phyloP scores from a whole-genome alignment of 495 filamentous ascomycete species.

The Penicillium cinerascens region DNA sequence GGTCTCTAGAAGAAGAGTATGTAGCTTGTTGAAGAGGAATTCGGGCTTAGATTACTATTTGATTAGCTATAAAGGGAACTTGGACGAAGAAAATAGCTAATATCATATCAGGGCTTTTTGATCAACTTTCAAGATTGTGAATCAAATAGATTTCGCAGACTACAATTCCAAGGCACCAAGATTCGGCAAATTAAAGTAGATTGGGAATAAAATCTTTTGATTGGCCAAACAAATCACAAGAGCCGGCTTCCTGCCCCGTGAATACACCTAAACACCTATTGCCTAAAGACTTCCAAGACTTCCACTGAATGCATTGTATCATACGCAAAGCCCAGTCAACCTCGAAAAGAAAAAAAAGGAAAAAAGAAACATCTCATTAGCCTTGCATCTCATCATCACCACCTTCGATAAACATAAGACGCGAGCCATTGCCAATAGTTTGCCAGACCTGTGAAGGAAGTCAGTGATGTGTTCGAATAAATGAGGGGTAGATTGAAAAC shows the following conservation, averaged over 20 bases:
- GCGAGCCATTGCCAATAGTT: conserved; percentile 78
- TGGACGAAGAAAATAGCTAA: no score
- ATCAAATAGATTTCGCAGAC: neutral
- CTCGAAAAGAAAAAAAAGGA: conserved; percentile 9
- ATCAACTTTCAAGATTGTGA: no score
- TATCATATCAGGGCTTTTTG: no score
- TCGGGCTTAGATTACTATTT: no score
- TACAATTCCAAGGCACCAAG: neutral
- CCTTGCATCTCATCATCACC: conserved; percentile 57
- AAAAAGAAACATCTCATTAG: conserved; percentile 17
- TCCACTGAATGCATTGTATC: conserved; percentile 24
- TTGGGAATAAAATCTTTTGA: conserved; percentile 21
- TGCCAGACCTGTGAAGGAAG: conserved; percentile 75
- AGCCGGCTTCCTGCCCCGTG: conserved; percentile 13
- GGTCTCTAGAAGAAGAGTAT: no score
- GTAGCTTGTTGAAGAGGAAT: no score
- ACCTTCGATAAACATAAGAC: conserved; percentile 75
- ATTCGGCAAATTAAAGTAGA: conserved; percentile 8
- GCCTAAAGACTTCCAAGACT: conserved; percentile 18
- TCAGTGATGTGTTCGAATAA: conserved; percentile 14
- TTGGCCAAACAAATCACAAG: conserved; percentile 14
- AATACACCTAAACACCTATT: conserved; percentile 25
- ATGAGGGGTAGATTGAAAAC: conserved; percentile 33
- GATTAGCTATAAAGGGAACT: no score
- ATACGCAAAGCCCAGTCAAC: conserved; percentile 15